Evolutionary conservation across 331 rosid genomes (phyloP).

Genomic region (Phaseolus coccineus): DNA sequence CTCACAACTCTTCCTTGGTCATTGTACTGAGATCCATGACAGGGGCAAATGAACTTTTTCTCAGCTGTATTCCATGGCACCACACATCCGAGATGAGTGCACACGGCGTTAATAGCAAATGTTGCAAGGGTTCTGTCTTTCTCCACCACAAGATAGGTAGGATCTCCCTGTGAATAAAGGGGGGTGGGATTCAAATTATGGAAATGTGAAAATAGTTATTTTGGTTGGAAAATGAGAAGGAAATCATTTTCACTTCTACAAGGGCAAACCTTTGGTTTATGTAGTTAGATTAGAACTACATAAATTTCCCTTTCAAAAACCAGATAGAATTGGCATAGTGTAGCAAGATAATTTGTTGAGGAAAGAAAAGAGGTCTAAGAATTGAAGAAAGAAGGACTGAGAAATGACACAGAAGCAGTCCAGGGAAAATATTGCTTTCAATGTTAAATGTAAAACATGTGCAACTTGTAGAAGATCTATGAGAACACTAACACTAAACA

Average conservation of each 20-base stretch:
- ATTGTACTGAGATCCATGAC: slow-evolving; percentile 98
- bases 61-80: slow-evolving; percentile 90
- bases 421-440: slow-evolving; percentile 5
- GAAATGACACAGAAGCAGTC: background rate
- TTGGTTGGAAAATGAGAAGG: slow-evolving; percentile 14
- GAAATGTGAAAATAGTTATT: background rate
- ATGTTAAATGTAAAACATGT: slow-evolving; percentile 3
- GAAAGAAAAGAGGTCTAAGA: background rate
- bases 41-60: slow-evolving; percentile 95
- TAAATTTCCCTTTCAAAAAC: background rate
- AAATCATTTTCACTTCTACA: slow-evolving; percentile 4
- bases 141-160: slow-evolving; percentile 97
- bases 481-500: background rate
- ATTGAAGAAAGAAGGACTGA: slow-evolving; percentile 17
- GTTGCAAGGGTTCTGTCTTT: slow-evolving; percentile 84
- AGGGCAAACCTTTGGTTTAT: background rate
- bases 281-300: background rate
- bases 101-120: slow-evolving; percentile 89
- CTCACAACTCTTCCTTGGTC: slow-evolving; percentile 92
- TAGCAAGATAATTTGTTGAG: background rate
- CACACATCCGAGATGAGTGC: slow-evolving; percentile 98
- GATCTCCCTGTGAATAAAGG: slow-evolving; percentile 70
- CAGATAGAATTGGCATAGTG: background rate
- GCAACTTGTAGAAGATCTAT: background rate
- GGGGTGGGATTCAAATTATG: slow-evolving; percentile 3